These are phyloP conservation scores for Tolypocladium sp. DNA, from an alignment of 2,329 filamentous ascomycete species.

Conservation along the genomic window DNA sequence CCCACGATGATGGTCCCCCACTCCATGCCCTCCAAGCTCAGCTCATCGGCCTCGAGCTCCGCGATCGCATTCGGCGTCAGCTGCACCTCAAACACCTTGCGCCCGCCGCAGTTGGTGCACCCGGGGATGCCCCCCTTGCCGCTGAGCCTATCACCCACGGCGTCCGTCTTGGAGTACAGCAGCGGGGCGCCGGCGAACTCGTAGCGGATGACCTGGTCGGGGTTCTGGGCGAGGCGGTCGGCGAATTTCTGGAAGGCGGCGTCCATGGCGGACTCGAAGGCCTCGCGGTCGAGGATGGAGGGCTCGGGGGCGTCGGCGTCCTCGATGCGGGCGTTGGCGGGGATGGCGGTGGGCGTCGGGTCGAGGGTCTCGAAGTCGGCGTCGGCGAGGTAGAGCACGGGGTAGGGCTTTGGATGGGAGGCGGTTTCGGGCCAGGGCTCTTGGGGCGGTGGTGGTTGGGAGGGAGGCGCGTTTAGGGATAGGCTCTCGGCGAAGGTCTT, in stretches of 20 bases:
- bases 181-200: slow-evolving; percentile 66
- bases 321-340: slow-evolving; percentile 35
- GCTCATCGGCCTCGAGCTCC: slow-evolving; percentile 72
- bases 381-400: slow-evolving; percentile 69
- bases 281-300: slow-evolving; percentile 52
- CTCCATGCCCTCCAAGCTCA: slow-evolving; percentile 80
- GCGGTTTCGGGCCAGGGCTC: slow-evolving; percentile 69
- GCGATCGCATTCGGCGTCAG: slow-evolving; percentile 84
- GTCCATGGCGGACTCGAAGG: slow-evolving; percentile 68
- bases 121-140: slow-evolving; percentile 51
- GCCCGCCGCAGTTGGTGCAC: slow-evolving; percentile 66
- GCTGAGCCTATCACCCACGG: slow-evolving; percentile 56
- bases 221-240: slow-evolving; percentile 68
- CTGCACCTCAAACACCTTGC: slow-evolving; percentile 83
- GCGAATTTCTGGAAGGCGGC: slow-evolving; percentile 73
- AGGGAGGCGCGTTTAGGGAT: slow-evolving; percentile 52
- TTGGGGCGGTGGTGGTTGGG: slow-evolving; percentile 25
- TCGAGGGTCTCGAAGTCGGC: slow-evolving; percentile 88
- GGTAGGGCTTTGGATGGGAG: slow-evolving; percentile 61
- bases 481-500: slow-evolving; percentile 68
- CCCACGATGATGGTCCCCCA: slow-evolving; percentile 91
- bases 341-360: slow-evolving; percentile 39
- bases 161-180: slow-evolving; percentile 71
- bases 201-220: slow-evolving; percentile 74
- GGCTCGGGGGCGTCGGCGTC: slow-evolving; percentile 29